Evolutionary conservation across 345 rosid species (phyloP).

Genomic region (Eucalyptus guilfoylei): DNA sequence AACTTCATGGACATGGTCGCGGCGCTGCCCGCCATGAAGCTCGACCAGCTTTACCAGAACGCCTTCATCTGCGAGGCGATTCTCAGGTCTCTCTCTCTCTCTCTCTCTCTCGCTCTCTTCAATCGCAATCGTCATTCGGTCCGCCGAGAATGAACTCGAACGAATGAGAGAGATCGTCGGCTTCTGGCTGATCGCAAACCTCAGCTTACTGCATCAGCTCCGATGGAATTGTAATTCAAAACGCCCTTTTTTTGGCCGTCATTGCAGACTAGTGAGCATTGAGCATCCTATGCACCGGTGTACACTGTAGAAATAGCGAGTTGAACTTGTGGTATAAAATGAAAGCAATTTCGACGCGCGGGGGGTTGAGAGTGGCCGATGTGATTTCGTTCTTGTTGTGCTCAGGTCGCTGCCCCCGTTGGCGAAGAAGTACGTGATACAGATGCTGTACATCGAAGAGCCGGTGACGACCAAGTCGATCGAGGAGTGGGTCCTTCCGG

Average conservation of each 20-base stretch:
- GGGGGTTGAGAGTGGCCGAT: neutral
- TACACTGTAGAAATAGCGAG: neutral
- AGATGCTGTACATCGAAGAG: slow-evolving; percentile 50
- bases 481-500: slow-evolving; percentile 78
- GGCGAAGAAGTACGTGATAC: slow-evolving; percentile 83
- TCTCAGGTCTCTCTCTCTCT: slow-evolving; percentile 37
- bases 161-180: neutral
- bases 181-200: neutral
- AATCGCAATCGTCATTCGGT: neutral
- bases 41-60: slow-evolving; percentile 68
- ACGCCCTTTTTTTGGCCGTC: neutral
- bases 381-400: neutral
- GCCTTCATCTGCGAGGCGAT: slow-evolving; percentile 94
- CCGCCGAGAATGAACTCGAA: neutral
- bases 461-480: slow-evolving; percentile 38
- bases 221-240: neutral
- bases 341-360: no score
- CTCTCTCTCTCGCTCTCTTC: no score
- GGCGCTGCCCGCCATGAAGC: slow-evolving; percentile 78
- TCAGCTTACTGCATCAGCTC: neutral
- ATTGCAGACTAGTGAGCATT: neutral
- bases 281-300: neutral
- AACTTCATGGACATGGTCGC: slow-evolving; percentile 99
- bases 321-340: neutral
- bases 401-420: slow-evolving; percentile 84